Base-by-base conservation (phyloP, 2,329 filamentous ascomycete genomes). In the Fusarium sulawesiense region DNA sequence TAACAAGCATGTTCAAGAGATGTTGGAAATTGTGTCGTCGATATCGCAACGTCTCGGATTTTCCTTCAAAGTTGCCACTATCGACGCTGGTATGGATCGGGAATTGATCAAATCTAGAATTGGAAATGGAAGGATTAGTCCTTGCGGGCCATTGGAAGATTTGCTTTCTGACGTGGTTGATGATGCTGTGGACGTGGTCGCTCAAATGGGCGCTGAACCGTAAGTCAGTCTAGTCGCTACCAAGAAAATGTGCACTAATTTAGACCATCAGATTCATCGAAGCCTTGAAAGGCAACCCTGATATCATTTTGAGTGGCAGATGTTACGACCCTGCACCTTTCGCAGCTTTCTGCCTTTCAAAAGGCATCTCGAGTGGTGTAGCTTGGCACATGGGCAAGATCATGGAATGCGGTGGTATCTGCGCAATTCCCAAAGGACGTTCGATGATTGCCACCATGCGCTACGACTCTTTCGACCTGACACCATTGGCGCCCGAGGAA, bases 351-450 rank as follows among this genome's bases (percentile, higher is more conserved):
- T 80, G 74, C 25, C 67, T 81, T 2, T 77, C 76, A 48, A 73
- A 75, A 18, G 76, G 77, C 1, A 57, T 76, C 3, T 44, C 72
- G 1, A 64, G 72, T 1, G 83, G 81, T 0, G 77, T 77, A 0
- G 80, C 81, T 32, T 80, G 77, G 56, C 84, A 87, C 65, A 85
- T 87, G 83, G 86, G 86, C 11, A 87, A 88, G 76, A 83, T 86
- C 37, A 80, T 86, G 77, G 85, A 87, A 68, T 87, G 85, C 41
- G 84, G 84, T 2, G 78, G 81, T 6, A 71, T 79, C 6, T 87
- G 84, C 65, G 80, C 83, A 0, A 73, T 78, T 4, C 85, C 84
- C 0, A 87, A 86, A 65, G 79, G 80, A 0, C 74, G 75, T 1
- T 81, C 78, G 7, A 81, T 80, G 37, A 75, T 81, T 13, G 82